phyloP scores from a whole-genome alignment of 345 rosid species.

The Kernera saxatilis region DNA sequence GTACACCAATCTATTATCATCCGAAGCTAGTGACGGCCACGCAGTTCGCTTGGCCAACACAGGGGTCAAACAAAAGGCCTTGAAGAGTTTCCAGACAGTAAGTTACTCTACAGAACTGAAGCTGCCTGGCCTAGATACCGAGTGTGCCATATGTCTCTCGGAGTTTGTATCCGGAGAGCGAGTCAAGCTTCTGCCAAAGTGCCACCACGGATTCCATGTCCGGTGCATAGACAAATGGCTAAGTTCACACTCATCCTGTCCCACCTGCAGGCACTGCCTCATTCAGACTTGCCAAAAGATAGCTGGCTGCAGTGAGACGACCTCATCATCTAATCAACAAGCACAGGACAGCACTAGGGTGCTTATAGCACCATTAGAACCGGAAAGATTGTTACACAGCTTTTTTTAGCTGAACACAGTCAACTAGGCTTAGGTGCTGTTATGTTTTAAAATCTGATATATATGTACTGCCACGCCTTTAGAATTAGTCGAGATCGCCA shows the following conservation, averaged over 20 bases:
- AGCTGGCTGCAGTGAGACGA: slow-evolving; percentile 42
- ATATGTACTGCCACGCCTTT: slow-evolving; percentile 4
- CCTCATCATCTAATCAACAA: slow-evolving; percentile 36
- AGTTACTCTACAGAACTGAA: slow-evolving; percentile 50
- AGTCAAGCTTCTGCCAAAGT: slow-evolving; percentile 68
- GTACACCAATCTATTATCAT: slow-evolving; percentile 40
- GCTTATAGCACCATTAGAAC: slow-evolving; percentile 47
- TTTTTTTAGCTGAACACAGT: slow-evolving; percentile 34
- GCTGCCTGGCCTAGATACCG: slow-evolving; percentile 48
- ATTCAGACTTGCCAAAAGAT: slow-evolving; percentile 75
- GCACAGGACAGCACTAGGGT: slow-evolving; percentile 31
- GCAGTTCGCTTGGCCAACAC: slow-evolving; percentile 53
- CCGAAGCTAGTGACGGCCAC: slow-evolving; percentile 24
- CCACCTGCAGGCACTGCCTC: slow-evolving; percentile 89
- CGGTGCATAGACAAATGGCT: slow-evolving; percentile 90
- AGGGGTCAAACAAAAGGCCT: slow-evolving; percentile 66
- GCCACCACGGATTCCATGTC: slow-evolving; percentile 81
- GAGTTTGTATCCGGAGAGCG: slow-evolving; percentile 58
- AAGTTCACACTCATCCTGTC: slow-evolving; percentile 84
- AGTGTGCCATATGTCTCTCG: slow-evolving; percentile 74
- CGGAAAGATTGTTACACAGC: slow-evolving; percentile 42
- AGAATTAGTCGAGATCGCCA: slow-evolving; percentile 7
- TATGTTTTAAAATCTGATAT: slow-evolving; percentile 8
- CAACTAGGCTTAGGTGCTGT: slow-evolving; percentile 20
- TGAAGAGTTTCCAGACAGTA: slow-evolving; percentile 60